Conservation (phyloP, 306 rosid species). For the Begonia loranthoides region DNA sequence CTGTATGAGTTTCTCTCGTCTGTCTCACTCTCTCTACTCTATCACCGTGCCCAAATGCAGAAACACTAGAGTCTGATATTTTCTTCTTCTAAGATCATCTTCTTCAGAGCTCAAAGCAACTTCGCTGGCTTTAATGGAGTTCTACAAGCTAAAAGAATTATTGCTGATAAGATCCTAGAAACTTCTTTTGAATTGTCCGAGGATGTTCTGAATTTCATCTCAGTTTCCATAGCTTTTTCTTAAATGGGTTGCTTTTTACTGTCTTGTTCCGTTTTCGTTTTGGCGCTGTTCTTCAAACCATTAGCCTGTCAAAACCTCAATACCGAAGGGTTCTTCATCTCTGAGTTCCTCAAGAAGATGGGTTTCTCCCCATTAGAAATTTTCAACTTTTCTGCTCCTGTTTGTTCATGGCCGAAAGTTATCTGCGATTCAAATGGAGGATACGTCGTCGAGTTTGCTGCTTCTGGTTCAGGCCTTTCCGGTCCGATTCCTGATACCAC, state of each 20-base stretch:
- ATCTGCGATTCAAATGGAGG: conserved; percentile 42
- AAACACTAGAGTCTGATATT: no score
- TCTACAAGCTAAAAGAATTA: no score
- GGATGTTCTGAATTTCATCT: background rate
- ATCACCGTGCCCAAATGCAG: no score
- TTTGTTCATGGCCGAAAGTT: conserved; percentile 75
- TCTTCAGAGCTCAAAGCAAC: no score
- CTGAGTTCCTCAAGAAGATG: conserved; percentile 56
- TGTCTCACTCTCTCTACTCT: no score
- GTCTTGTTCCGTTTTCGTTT: conserved; percentile 40
- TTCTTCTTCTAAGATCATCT: no score
- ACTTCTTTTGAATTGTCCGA: no score
- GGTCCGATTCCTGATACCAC: conserved; percentile 77
- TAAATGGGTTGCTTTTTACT: conserved; percentile 57
- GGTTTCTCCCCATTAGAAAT: conserved; percentile 19
- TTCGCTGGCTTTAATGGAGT: no score
- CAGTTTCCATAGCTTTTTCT: conserved; percentile 10
- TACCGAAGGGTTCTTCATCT: conserved; percentile 65
- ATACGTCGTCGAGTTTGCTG: conserved; percentile 27
- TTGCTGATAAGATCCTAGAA: no score
- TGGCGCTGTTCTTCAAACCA: conserved; percentile 53
- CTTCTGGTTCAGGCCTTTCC: conserved; percentile 52
- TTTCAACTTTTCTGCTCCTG: conserved; percentile 50
- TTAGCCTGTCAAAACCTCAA: conserved; percentile 68
- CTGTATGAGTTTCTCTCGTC: conserved; percentile 7